phyloP scores from a whole-genome alignment of 2,329 filamentous ascomycete species.

The Niveomyces coronatus region DNA sequence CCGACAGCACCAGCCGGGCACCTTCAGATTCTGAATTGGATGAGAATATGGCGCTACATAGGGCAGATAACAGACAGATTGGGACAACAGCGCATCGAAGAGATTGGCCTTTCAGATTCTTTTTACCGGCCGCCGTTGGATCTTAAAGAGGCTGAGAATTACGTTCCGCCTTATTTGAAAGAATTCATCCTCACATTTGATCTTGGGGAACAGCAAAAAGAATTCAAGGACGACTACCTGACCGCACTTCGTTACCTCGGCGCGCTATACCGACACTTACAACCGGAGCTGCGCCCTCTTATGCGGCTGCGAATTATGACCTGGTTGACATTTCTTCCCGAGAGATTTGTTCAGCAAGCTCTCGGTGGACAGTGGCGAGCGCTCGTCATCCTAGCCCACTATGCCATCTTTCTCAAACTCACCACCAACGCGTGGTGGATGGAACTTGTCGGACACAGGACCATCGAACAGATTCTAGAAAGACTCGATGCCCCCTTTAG shows the following conservation, averaged over 20 bases:
- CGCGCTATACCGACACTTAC: constrained; percentile 40
- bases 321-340: constrained; percentile 41
- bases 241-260: constrained; percentile 38
- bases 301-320: constrained; percentile 41
- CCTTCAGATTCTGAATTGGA: constrained; percentile 46
- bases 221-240: constrained; percentile 26
- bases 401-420: constrained; percentile 40
- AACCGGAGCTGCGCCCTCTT: constrained; percentile 31
- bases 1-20: constrained; percentile 21
- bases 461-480: constrained; percentile 33
- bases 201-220: constrained; percentile 32
- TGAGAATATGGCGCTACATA: constrained; percentile 44
- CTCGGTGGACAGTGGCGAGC: constrained; percentile 32
- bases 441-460: constrained; percentile 32
- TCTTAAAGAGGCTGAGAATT: not conserved
- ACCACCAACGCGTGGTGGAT: constrained; percentile 39
- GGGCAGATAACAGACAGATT: constrained; percentile 4
- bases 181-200: constrained; percentile 14
- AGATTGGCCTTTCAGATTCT: not conserved
- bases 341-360: constrained; percentile 32
- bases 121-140: constrained; percentile 6
- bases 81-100: not conserved
- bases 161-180: not conserved
- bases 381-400: constrained; percentile 42
- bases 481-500: constrained; percentile 30